Evolutionary conservation across 2,329 filamentous ascomycete genomes (phyloP), one percentile per base, ranked within the genome.

Genomic region (Didymella glomerata): DNA sequence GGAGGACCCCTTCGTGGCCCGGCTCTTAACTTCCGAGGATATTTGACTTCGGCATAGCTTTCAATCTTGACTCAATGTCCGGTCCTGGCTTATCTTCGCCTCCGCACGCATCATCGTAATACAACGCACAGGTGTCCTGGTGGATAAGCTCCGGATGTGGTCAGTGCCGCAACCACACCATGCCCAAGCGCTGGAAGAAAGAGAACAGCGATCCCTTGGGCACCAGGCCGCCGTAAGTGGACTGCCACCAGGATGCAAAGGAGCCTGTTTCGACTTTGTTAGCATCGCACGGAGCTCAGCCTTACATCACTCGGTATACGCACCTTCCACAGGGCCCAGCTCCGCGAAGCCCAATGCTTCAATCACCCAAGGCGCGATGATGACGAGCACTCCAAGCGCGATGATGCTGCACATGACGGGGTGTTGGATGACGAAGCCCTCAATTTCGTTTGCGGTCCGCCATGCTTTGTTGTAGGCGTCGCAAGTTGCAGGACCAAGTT

Each of bases 111-210:
- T n/a, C 46, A 22, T 50, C 53, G 30, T 30, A 46, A 16, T 44
- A 32, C 46, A 18, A 16, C 48, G 44, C 34, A 30, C 27, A 22
- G 24, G 9, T 34, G 32, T 28, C 13, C 48, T 22, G 20, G 41
- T 42, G 44, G 22, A 22, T 14, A 28, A 24, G 46, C 32, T n/a
- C 41, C 32, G 18, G 13, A 51, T 18, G 10, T n/a, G 52, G 57
- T 63, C 54, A 66, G 41, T 66, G 68, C 56, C 45, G 38, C 32
- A 54, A 32, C 71, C 67, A 73, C 36, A 64, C 68, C 77, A 81
- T 81, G 0, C 79, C 79, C 57, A 81, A 61, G 13, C 76, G 68
- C 71, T 81, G 79, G 30, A 82, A 75, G 49, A 72, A 82, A 2
- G 74, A 73, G 57, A 80, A 80, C n/a, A 82, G 60, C 4, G 78